These are phyloP conservation scores for Phytophthora fragariae DNA, from an alignment of 352 stramenopile genomes.

Conservation along the genomic window DNA sequence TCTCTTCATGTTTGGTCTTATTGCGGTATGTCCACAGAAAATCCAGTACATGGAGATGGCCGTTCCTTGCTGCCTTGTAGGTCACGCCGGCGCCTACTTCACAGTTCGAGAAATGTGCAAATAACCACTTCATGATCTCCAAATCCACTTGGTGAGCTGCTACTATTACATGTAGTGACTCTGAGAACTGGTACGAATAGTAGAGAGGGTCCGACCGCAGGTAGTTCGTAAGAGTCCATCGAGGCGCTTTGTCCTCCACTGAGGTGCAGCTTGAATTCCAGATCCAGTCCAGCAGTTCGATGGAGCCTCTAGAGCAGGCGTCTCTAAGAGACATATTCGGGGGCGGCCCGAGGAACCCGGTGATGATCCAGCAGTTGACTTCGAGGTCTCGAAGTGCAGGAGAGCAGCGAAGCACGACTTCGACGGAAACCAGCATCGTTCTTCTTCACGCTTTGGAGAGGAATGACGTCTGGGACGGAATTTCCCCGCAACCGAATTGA, in stretches of 20 bases:
- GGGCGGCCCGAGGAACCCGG: not conserved
- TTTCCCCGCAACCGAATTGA: too few relatives aligned
- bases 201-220: constrained; percentile 10
- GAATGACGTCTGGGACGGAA: not conserved
- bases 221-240: constrained; percentile 16
- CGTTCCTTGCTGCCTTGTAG: not conserved
- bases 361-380: not conserved
- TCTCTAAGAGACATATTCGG: not conserved
- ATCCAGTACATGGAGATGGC: not conserved
- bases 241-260: not conserved
- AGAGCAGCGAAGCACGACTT: not conserved
- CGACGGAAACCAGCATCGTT: not conserved
- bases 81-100: not conserved
- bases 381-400: not conserved
- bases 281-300: not conserved
- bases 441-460: not conserved
- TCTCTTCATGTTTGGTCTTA: not conserved
- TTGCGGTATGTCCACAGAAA: not conserved
- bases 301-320: not conserved
- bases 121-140: constrained; percentile 7
- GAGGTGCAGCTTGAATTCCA: not conserved
- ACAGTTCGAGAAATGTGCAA: constrained; percentile 8
- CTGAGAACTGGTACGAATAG: not conserved
- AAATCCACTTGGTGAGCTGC: not conserved
- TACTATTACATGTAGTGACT: not conserved